Evolutionary conservation across 345 rosid species (phyloP), one percentile per base, ranked within the genome.

Genomic region (Anacardium occidentale): DNA sequence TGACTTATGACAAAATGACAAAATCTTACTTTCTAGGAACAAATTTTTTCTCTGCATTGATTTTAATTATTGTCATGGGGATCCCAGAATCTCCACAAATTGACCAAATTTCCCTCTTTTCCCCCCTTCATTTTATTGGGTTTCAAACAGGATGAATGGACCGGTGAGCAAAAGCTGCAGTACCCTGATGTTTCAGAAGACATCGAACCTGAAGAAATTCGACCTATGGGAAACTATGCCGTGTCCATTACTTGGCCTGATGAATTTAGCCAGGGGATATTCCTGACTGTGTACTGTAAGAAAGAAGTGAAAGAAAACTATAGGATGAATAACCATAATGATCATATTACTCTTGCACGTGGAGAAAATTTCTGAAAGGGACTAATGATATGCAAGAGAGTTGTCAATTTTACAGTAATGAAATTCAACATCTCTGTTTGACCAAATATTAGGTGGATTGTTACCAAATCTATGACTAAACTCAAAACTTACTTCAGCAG

Each of bases 201-300:
- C 76, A 88, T 89, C 9, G 93, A 92, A 79, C 98, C 98, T 20
- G 91, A 86, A 68, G 98, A 94, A 47, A 94, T 92, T 69, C 84
- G 87, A 50, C 97, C 97, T 2, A 87, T 94, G 97, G 98, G 98
- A 77, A 94, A 91, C 82, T 94, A 91, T n/a, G 97, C 98, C 0
- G 97, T 89, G 72, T 86, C 95, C 14, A 92, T 92, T 75, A 93
- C 97, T 13, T 94, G 97, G 98, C 97, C 98, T 0, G 98, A 94
- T 52, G 98, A 97, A 67, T 90, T 94, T 76, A 90, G 73, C 68
- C 98, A 89, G 97, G 97, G 89, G 73, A 55, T 34, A 66, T 53
- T 21, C 24, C 40, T 24, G 50, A 6, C 51, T 69, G 40, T 48
- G 2, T 24, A 59, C 32, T 21, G 4, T 59, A 21, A 7, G 9